A percentile compares a stretch with the other conserved stretches of the same genome.
phyloP scores from a whole-genome alignment of 495 filamentous ascomycete species.

The Parathielavia appendiculata region DNA sequence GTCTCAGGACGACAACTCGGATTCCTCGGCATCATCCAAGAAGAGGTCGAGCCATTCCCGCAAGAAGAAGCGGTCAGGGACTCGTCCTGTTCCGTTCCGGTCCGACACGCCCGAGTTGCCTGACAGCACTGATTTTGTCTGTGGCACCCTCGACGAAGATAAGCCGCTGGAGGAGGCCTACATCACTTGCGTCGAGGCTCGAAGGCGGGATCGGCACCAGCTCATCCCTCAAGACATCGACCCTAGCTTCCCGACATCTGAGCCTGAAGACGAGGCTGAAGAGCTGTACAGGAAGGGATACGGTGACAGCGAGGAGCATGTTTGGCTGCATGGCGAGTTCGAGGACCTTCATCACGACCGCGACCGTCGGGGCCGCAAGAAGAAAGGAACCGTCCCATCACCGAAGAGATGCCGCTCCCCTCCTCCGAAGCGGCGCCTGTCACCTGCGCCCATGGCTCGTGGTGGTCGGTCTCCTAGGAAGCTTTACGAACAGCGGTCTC shows the following conservation, averaged over 20 bases:
- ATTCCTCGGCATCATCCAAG: conserved; percentile 36
- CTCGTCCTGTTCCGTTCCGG: conserved; percentile 51
- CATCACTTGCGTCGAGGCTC: conserved; percentile 74
- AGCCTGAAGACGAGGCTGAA: conserved; percentile 75
- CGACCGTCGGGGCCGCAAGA: conserved; percentile 36
- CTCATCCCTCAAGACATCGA: conserved; percentile 91
- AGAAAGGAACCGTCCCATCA: conserved; percentile 32
- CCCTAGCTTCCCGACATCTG: conserved; percentile 91
- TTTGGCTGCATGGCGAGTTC: conserved; percentile 55
- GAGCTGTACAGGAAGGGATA: conserved; percentile 48
- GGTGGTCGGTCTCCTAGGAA: conserved; percentile 53
- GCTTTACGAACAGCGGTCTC: conserved; percentile 59
- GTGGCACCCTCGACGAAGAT: conserved; percentile 94
- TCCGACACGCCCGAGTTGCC: conserved; percentile 77
- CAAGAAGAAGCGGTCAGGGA: conserved; percentile 29
- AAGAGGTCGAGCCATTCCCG: conserved; percentile 20
- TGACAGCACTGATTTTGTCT: conserved; percentile 97
- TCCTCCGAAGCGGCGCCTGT: conserved; percentile 41
- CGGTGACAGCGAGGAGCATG: conserved; percentile 52
- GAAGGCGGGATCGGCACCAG: conserved; percentile 71
- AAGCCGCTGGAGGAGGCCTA: conserved; percentile 90
- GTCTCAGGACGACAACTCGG: conserved; percentile 39
- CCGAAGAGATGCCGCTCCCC: conserved; percentile 45
- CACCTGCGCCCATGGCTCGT: conserved; percentile 46
- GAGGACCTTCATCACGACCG: conserved; percentile 48